These are phyloP conservation scores for Juglanconis oblonga DNA, from an alignment of 2,329 filamentous ascomycete genomes.

Conservation along the genomic window DNA sequence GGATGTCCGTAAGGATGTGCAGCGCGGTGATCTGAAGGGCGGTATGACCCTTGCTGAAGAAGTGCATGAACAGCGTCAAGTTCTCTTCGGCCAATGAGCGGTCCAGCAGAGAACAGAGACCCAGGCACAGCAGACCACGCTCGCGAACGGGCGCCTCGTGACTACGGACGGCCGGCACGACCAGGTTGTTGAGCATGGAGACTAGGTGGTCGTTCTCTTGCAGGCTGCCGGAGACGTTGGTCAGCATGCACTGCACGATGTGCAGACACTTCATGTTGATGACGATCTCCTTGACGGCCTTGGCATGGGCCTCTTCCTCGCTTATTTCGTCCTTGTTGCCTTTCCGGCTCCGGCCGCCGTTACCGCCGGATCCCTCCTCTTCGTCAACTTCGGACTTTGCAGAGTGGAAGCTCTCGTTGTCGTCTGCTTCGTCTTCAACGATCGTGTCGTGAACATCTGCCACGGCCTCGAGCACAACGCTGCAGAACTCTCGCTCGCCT, in stretches of 20 bases:
- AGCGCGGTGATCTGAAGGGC: conserved; percentile 85
- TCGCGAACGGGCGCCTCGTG: conserved; percentile 92
- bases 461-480: conserved; percentile 85
- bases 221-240: conserved; percentile 84
- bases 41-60: conserved; percentile 90
- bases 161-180: conserved; percentile 90
- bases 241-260: conserved; percentile 95
- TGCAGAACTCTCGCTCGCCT: conserved; percentile 80
- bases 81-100: conserved; percentile 91
- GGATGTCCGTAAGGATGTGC: conserved; percentile 88
- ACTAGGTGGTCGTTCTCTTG: conserved; percentile 90
- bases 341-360: conserved; percentile 35
- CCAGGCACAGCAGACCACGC: conserved; percentile 82
- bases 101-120: conserved; percentile 86
- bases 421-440: conserved; percentile 53
- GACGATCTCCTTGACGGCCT: conserved; percentile 85
- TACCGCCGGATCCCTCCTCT: conserved; percentile 50
- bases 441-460: conserved; percentile 97
- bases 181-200: conserved; percentile 95
- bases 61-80: conserved; percentile 88
- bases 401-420: conserved; percentile 90
- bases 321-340: conserved; percentile 42
- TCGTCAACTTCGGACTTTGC: conserved; percentile 81
- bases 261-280: conserved; percentile 98
- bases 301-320: conserved; percentile 66